Conservation (phyloP, 2,329 filamentous ascomycete species). For the Epichloe uncinata region DNA sequence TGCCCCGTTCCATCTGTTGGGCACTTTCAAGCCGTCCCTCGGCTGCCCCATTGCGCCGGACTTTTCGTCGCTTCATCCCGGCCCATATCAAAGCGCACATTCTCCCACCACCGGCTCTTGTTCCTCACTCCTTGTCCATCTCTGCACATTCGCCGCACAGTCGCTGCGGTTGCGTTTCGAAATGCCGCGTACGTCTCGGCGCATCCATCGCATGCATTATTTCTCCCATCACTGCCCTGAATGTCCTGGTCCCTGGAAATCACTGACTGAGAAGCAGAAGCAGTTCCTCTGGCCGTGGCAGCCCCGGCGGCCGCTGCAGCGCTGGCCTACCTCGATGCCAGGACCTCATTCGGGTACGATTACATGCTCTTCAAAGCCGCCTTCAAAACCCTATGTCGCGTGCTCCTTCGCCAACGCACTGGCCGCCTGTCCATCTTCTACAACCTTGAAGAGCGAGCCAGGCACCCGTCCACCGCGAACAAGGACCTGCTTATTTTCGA, state of each 20-base stretch:
- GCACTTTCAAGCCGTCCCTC: too few species aligned
- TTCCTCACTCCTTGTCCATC: background rate
- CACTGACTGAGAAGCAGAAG: background rate
- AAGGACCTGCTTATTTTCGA: slow-evolving; percentile 53
- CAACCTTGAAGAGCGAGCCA: slow-evolving; percentile 53
- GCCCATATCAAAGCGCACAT: background rate
- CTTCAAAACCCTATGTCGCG: slow-evolving; percentile 29
- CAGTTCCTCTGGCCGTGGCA: slow-evolving; percentile 40
- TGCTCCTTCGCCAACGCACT: slow-evolving; percentile 34
- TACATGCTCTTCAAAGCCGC: slow-evolving; percentile 41
- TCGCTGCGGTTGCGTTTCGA: background rate
- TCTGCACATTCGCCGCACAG: too few species aligned
- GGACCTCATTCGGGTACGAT: slow-evolving; percentile 54
- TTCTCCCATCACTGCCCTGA: background rate
- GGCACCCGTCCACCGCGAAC: slow-evolving; percentile 34
- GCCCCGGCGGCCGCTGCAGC: slow-evolving; percentile 50
- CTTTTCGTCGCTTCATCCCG: background rate
- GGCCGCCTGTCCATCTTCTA: slow-evolving; percentile 65
- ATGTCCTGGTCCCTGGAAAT: background rate
- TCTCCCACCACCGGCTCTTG: background rate
- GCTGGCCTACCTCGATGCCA: slow-evolving; percentile 69
- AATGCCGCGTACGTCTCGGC: background rate
- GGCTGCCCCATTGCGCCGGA: background rate
- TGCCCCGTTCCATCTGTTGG: too few species aligned
- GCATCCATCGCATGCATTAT: background rate